Conservation (phyloP, 129 eudicot species). For the Pseudognaphalium luteoalbum region DNA sequence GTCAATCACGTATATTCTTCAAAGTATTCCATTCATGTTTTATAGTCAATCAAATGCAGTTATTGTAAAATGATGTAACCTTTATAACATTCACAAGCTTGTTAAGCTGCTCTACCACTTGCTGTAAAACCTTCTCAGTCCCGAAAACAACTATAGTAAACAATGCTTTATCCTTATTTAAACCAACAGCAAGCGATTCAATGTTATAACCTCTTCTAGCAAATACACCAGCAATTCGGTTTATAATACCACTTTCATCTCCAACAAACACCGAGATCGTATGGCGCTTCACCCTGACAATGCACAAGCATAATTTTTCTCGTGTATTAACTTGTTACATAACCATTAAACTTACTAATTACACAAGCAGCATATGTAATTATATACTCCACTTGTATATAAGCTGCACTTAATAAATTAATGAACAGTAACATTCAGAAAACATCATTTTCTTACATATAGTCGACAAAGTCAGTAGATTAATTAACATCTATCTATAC, state of each 20-base stretch:
- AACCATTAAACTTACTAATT: neutral
- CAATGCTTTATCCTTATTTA: slow-evolving; percentile 89
- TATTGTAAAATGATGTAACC: slow-evolving; percentile 37
- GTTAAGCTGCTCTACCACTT: slow-evolving; percentile 89
- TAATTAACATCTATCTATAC: no score
- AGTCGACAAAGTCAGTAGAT: no score
- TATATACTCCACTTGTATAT: no score
- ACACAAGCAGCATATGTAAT: neutral
- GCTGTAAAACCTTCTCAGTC: slow-evolving; percentile 73
- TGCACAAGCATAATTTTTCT: slow-evolving; percentile 10
- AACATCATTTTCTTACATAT: no score
- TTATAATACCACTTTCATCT: slow-evolving; percentile 96
- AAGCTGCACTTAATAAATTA: neutral
- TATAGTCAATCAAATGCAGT: neutral
- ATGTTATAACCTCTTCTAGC: slow-evolving; percentile 97
- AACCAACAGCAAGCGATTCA: slow-evolving; percentile 96
- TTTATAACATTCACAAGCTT: slow-evolving; percentile 92
- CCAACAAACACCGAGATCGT: slow-evolving; percentile 92
- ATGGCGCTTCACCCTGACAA: slow-evolving; percentile 69
- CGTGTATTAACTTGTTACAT: neutral
- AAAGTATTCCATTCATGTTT: neutral
- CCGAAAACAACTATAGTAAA: slow-evolving; percentile 92
- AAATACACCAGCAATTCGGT: slow-evolving; percentile 89
- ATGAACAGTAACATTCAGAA: neutral
- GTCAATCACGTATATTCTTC: neutral